These are phyloP conservation scores for Dipteronia sinensis DNA, from an alignment of 345 rosid species.

Conservation along the genomic window DNA sequence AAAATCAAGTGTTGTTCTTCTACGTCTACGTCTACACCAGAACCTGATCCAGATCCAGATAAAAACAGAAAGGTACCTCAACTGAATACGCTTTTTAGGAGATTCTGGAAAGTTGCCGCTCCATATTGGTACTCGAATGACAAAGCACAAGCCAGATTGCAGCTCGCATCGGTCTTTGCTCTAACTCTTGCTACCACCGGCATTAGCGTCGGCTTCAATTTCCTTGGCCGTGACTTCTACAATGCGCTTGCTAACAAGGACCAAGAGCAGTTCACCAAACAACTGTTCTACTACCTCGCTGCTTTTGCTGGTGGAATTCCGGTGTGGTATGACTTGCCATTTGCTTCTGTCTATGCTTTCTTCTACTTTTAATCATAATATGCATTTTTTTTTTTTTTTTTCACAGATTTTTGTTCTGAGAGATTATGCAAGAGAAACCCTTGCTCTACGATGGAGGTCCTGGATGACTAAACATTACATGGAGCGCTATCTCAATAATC, in stretches of 20 bases:
- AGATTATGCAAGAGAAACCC: slow-evolving; percentile 86
- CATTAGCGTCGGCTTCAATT: slow-evolving; percentile 91
- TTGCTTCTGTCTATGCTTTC: slow-evolving; percentile 1
- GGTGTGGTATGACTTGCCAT: slow-evolving; percentile 49
- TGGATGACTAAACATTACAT: slow-evolving; percentile 95
- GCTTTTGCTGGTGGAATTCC: slow-evolving; percentile 94
- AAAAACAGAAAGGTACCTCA: slow-evolving; percentile 39
- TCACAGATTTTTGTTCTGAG: slow-evolving; percentile 84
- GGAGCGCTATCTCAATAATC: slow-evolving; percentile 73
- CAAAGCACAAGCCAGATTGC: slow-evolving; percentile 71
- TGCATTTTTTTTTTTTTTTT: neutral
- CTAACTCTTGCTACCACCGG: slow-evolving; percentile 91
- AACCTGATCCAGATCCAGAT: slow-evolving; percentile 9
- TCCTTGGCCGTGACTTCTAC: slow-evolving; percentile 98
- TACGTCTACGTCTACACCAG: neutral
- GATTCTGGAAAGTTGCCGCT: slow-evolving; percentile 92
- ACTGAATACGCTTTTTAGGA: slow-evolving; percentile 43
- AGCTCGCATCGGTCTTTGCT: slow-evolving; percentile 81
- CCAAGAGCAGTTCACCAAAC: slow-evolving; percentile 87
- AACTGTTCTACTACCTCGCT: slow-evolving; percentile 81
- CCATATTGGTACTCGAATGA: slow-evolving; percentile 93
- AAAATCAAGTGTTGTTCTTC: neutral
- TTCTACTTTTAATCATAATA: neutral
- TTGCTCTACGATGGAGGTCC: slow-evolving; percentile 89
- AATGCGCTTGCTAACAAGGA: slow-evolving; percentile 96